Base-by-base conservation (phyloP, 2,329 filamentous ascomycete species). In the Cytospora paraplurivora region DNA sequence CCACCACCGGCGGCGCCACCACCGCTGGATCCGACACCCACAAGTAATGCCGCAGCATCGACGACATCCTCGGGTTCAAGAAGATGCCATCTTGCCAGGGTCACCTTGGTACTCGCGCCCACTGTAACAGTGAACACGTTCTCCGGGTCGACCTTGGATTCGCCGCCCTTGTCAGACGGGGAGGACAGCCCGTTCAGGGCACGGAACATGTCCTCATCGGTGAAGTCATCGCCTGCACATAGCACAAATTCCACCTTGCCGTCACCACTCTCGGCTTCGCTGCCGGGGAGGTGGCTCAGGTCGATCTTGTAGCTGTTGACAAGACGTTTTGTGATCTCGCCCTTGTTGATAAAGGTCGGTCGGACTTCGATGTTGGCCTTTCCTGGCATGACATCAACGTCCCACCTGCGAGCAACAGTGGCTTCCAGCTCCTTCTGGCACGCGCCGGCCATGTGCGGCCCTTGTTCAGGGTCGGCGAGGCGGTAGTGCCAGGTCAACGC, bases 401-500 rank as follows among this genome's bases (percentile, higher is more conserved):
- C 93, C 85, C 89, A 97, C 67, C 87, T 87, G 72, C 88, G 89
- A 58, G 81, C 88, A 0, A 97, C 89, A 0, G 87, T 91, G 5
- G 83, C 80, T 73, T 96, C 89, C 17, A 99, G 85, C 68, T 93
- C 87, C 74, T 89, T 90, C 68, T 93, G 89, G 72, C 92, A 96
- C 73, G 93, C 89, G 32, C 83, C 85, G 6, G 93, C 88, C 78
- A 94, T 90, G 76, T 91, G 90, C 0, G 86, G 77, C 19, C 92
- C 94, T 67, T 91, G 91, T 69, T 96, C 91, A 0, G 92, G 92
- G 72, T 97, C 92, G 1, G 92, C 92, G 34, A 92, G 87, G 49
- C 95, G 91, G 76, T 98, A 99, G 74, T 99, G 95, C 95, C 95
- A 98, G 3, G 95, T 98, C 56, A 98, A 79, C 5, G 95, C 93